These are phyloP conservation scores for Fusarium subtropicale DNA, from an alignment of 2,329 filamentous ascomycete species.

Conservation along the genomic window DNA sequence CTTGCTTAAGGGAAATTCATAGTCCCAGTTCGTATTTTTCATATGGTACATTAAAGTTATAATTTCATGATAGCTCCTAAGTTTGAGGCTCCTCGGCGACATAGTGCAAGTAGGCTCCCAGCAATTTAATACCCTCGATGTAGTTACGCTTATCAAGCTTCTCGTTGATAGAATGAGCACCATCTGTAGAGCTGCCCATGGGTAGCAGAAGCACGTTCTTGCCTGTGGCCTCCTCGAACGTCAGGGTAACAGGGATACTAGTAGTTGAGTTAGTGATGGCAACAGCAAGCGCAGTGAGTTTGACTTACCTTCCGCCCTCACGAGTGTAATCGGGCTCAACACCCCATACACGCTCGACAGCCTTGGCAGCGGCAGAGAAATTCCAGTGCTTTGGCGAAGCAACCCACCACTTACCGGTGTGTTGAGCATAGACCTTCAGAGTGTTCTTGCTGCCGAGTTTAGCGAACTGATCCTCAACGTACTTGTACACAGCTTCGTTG, in stretches of 20 bases:
- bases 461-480: conserved; percentile 85
- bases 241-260: conserved; percentile 95
- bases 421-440: conserved; percentile 82
- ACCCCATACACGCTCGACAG: conserved; percentile 94
- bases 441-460: conserved; percentile 94
- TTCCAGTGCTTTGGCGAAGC: conserved; percentile 99
- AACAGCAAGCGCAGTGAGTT: background rate
- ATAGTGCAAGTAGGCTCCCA: conserved; percentile 96
- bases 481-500: conserved; percentile 84
- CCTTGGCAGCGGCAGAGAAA: conserved; percentile 93
- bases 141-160: conserved; percentile 98
- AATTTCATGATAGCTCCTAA: conserved; percentile 39
- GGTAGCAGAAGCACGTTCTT: conserved; percentile 97
- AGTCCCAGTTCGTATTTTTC: conserved; percentile 8
- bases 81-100: conserved; percentile 84
- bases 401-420: conserved; percentile 99
- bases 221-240: conserved; percentile 95
- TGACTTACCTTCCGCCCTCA: conserved; percentile 84
- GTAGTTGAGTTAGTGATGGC: conserved; percentile 28
- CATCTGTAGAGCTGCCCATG: conserved; percentile 97
- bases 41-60: conserved; percentile 28
- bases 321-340: conserved; percentile 94
- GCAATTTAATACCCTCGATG: conserved; percentile 95
- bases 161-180: conserved; percentile 97
- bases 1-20: background rate